Evolutionary conservation across 495 filamentous ascomycete species (phyloP).

Genomic region (Cercophora scortea): DNA sequence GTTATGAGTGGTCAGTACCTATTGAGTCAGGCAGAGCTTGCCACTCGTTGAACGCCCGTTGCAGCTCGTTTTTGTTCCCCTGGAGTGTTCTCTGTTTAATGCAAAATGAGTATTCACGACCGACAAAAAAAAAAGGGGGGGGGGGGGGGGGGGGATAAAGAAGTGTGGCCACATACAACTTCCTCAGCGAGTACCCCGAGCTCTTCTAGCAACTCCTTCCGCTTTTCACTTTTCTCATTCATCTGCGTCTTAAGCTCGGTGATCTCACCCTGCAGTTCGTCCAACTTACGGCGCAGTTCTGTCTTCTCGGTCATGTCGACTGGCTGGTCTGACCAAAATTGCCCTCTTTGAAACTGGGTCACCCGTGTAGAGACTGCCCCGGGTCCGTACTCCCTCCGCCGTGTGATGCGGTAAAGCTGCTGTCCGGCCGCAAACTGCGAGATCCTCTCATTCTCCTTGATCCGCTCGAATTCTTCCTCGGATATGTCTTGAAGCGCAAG

Average conservation of each 20-base stretch:
- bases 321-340: constrained; percentile 69
- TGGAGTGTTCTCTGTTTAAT: constrained; percentile 22
- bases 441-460: constrained; percentile 43
- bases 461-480: constrained; percentile 51
- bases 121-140: no score
- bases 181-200: constrained; percentile 5
- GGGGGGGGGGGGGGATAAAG: background rate
- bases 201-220: background rate
- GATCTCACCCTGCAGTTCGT: constrained; percentile 22
- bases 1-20: constrained; percentile 32
- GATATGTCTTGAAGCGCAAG: constrained; percentile 54
- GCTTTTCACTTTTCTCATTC: background rate
- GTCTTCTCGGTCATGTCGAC: constrained; percentile 55
- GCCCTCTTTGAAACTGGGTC: constrained; percentile 44
- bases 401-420: constrained; percentile 49
- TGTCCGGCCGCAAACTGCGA: constrained; percentile 55
- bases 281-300: constrained; percentile 30
- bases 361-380: constrained; percentile 58
- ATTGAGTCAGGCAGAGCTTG: constrained; percentile 62
- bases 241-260: constrained; percentile 25
- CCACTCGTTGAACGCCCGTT: constrained; percentile 54
- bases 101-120: constrained; percentile 13
- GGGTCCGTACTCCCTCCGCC: constrained; percentile 68
- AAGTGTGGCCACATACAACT: constrained; percentile 20
- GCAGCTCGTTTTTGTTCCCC: constrained; percentile 40